phyloP scores from a whole-genome alignment of 2,329 filamentous ascomycete species.

The Mollisia scopiformis region DNA sequence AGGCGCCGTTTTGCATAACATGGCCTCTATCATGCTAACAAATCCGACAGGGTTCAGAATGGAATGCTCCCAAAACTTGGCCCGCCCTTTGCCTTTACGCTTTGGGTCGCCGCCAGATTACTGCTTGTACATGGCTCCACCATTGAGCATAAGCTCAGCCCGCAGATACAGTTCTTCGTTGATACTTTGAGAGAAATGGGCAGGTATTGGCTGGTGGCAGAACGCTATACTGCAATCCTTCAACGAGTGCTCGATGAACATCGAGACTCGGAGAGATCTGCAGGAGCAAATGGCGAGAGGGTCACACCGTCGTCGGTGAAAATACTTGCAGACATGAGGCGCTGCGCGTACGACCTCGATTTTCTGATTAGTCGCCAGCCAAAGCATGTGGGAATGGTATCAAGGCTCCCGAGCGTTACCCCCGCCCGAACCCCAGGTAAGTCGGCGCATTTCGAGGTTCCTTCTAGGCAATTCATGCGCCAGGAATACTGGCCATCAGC shows the following conservation, averaged over 20 bases:
- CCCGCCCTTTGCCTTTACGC: conserved; percentile 86
- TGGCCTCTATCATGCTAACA: no score
- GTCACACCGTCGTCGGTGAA: conserved; percentile 81
- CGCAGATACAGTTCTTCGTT: conserved; percentile 80
- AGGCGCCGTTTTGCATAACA: no score
- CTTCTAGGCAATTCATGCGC: no score
- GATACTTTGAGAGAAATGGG: conserved; percentile 82
- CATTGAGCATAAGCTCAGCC: conserved; percentile 80
- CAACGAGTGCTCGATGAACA: conserved; percentile 87
- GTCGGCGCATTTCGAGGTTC: no score
- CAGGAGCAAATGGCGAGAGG: conserved; percentile 64
- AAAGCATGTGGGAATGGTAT: conserved; percentile 36
- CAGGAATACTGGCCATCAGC: no score
- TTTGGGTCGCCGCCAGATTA: conserved; percentile 89
- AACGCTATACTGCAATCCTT: conserved; percentile 78
- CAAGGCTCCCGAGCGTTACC: conserved; percentile 55
- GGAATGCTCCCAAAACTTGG: conserved; percentile 79
- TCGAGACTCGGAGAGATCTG: conserved; percentile 70
- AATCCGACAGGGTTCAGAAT: conserved; percentile 69
- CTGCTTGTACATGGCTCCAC: conserved; percentile 89
- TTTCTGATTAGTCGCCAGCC: conserved; percentile 81
- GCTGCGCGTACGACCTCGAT: conserved; percentile 88
- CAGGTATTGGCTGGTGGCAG: conserved; percentile 82
- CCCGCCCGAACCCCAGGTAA: conserved; percentile 71
- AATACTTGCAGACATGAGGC: conserved; percentile 88